Conservation (phyloP, 345 rosid genomes). For the Dovyalis caffra region DNA sequence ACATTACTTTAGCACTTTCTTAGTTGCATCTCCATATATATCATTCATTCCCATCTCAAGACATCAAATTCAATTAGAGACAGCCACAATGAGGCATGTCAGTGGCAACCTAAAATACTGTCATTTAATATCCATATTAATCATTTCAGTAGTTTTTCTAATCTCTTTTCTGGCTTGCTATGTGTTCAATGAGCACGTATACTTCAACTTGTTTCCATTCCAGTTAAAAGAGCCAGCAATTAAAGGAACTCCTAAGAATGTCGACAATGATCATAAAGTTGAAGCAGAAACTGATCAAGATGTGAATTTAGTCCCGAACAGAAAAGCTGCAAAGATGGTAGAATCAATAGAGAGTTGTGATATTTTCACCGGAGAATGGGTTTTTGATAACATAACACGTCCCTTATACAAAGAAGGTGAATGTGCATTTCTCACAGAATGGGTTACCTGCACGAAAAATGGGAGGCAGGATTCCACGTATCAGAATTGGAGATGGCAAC, state of each 20-base stretch:
- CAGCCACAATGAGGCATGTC: background rate
- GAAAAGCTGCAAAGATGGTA: background rate
- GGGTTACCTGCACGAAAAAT: conserved; percentile 16
- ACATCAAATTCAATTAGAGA: background rate
- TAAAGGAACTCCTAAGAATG: background rate
- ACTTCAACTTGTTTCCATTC: no score
- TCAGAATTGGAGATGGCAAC: no score
- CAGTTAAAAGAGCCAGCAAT: background rate
- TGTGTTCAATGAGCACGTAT: background rate
- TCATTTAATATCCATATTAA: background rate
- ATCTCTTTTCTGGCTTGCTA: conserved; percentile 3
- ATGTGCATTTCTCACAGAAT: conserved; percentile 14
- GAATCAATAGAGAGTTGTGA: conserved; percentile 15
- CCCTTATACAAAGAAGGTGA: conserved; percentile 28
- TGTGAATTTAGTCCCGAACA: background rate
- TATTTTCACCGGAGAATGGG: conserved; percentile 27
- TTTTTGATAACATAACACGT: conserved; percentile 19
- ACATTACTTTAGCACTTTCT: no score
- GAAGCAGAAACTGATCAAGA: background rate
- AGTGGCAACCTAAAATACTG: background rate
- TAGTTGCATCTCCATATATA: no score
- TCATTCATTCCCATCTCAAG: no score
- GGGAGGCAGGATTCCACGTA: conserved; percentile 24
- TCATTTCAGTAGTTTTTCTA: background rate
- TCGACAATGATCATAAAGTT: background rate